A percentile compares a stretch with the other conserved stretches of the same genome.
Conservation (phyloP, 1,139 yeast genomes). For the Debaryomyces sp. region DNA sequence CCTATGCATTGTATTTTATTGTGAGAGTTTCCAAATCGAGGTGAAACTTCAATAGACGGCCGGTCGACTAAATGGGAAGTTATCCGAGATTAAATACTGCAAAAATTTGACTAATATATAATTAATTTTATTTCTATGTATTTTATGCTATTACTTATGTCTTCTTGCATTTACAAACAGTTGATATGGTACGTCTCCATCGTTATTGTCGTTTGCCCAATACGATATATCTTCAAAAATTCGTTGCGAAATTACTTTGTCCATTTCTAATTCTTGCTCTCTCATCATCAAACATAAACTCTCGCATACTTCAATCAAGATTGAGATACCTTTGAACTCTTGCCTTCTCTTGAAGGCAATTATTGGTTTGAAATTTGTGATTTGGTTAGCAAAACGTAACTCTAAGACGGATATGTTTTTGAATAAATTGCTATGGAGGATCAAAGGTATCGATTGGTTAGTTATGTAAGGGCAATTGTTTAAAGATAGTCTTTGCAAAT, state of each 20-base stretch:
- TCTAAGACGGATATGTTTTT: slow-evolving; percentile 74
- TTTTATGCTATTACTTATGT: background rate
- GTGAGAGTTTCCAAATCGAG: slow-evolving; percentile 3
- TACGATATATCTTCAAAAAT: slow-evolving; percentile 57
- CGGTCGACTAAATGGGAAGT: background rate
- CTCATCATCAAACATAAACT: slow-evolving; percentile 59
- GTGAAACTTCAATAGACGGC: slow-evolving; percentile 5
- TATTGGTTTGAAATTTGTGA: slow-evolving; percentile 65
- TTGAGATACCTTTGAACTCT: slow-evolving; percentile 51
- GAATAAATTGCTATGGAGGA: slow-evolving; percentile 57
- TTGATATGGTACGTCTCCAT: slow-evolving; percentile 36
- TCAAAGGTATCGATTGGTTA: slow-evolving; percentile 65
- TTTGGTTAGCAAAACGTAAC: slow-evolving; percentile 60
- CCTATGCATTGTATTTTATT: background rate
- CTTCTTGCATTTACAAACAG: slow-evolving; percentile 18
- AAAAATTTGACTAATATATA: background rate
- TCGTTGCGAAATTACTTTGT: slow-evolving; percentile 52
- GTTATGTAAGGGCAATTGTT: slow-evolving; percentile 74
- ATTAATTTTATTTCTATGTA: background rate
- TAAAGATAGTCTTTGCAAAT: slow-evolving; percentile 69
- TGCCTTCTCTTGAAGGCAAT: slow-evolving; percentile 70
- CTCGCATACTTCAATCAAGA: slow-evolving; percentile 80
- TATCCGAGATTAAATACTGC: background rate
- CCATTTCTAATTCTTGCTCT: slow-evolving; percentile 63
- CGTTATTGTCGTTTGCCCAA: slow-evolving; percentile 57